phyloP scores from a whole-genome alignment of 495 filamentous ascomycete genomes.

The Penicillium argentinense region DNA sequence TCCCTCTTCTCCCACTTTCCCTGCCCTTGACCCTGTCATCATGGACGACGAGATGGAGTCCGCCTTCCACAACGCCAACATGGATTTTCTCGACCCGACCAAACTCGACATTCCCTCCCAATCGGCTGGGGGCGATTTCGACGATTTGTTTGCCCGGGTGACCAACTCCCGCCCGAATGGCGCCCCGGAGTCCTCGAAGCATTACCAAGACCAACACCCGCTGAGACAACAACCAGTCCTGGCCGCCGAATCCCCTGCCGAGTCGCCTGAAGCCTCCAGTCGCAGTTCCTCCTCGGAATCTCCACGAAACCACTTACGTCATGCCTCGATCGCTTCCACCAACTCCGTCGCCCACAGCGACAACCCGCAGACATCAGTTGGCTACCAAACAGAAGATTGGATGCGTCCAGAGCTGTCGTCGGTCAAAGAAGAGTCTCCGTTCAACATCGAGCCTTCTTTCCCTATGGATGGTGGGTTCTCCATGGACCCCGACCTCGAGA shows the following conservation, averaged over 20 bases:
- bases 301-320: constrained; percentile 40
- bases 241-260: constrained; percentile 41
- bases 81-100: constrained; percentile 44
- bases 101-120: constrained; percentile 37
- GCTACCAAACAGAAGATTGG: constrained; percentile 41
- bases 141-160: constrained; percentile 41
- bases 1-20: constrained; percentile 41
- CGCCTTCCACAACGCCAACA: constrained; percentile 39
- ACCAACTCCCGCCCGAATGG: constrained; percentile 30
- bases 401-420: constrained; percentile 39
- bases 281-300: constrained; percentile 47
- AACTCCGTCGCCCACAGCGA: constrained; percentile 44
- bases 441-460: constrained; percentile 39
- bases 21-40: constrained; percentile 45
- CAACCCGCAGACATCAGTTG: constrained; percentile 33
- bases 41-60: constrained; percentile 50
- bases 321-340: constrained; percentile 40
- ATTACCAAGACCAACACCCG: constrained; percentile 34
- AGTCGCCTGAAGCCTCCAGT: constrained; percentile 45
- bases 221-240: constrained; percentile 36
- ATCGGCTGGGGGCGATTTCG: constrained; percentile 43
- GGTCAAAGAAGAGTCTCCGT: constrained; percentile 41
- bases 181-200: constrained; percentile 31
- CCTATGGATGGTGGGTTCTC: constrained; percentile 32
- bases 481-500: constrained; percentile 48